These are phyloP conservation scores for Scalesia atractyloides DNA, from an alignment of 129 eudicot genomes.

Conservation along the genomic window DNA sequence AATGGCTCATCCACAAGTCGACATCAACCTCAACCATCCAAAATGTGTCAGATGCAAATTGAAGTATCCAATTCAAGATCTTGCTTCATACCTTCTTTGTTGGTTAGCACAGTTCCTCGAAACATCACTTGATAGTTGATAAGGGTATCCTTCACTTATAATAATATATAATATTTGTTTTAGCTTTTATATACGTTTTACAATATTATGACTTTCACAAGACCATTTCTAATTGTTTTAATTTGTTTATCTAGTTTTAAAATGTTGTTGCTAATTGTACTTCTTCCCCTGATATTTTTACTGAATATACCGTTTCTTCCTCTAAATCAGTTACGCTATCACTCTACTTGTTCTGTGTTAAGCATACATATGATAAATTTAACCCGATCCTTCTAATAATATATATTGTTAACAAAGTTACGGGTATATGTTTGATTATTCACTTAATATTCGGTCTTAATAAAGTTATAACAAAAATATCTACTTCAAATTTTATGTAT, in stretches of 20 bases:
- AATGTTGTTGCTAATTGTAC: background rate
- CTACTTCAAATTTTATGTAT: background rate
- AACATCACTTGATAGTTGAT: conserved; percentile 27
- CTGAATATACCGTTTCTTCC: background rate
- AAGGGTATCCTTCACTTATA: conserved; percentile 6
- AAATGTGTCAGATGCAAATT: conserved; percentile 36
- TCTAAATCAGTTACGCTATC: too few species aligned
- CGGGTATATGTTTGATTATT: too few species aligned
- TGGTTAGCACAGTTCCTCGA: conserved; percentile 25
- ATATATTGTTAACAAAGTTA: too few species aligned
- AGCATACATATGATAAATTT: too few species aligned
- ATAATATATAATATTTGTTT: background rate
- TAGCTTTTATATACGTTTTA: background rate
- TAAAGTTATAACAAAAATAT: too few species aligned
- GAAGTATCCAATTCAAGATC: conserved; percentile 40
- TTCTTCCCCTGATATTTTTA: background rate
- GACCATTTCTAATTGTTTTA: background rate
- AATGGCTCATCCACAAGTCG: conserved; percentile 42
- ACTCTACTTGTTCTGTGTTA: too few species aligned
- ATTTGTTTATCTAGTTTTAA: background rate
- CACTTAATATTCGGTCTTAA: background rate
- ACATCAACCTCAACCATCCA: conserved; percentile 36
- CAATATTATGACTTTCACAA: background rate
- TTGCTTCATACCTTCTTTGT: conserved; percentile 42
- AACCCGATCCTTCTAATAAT: too few species aligned